Evolutionary conservation across 1,284 basidiomycete species (phyloP).

Genomic region (Filobasidium uniguttulatum): DNA sequence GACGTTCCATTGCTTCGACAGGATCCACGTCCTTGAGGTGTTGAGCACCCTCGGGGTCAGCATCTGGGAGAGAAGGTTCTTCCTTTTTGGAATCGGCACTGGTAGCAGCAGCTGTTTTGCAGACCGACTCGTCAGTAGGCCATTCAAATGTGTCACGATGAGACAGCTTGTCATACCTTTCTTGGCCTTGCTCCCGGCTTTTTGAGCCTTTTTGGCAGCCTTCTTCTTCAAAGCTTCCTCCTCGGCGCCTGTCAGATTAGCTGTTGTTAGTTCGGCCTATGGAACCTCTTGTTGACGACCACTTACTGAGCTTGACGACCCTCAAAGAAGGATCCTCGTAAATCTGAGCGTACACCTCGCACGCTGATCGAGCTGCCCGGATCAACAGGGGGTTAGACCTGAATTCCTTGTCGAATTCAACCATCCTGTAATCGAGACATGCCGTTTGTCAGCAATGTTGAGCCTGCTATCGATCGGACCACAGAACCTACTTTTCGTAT

Average conservation of each 20-base stretch:
- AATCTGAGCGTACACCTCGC: conserved; percentile 61
- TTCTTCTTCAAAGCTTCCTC: conserved; percentile 45
- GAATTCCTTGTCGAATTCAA: conserved; percentile 70
- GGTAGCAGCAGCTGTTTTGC: conserved; percentile 33
- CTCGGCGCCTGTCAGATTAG: conserved; percentile 22
- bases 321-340: conserved; percentile 59
- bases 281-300: background rate
- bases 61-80: conserved; percentile 48
- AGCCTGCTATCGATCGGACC: background rate
- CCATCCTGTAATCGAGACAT: conserved; percentile 54
- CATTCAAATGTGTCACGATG: conserved; percentile 13
- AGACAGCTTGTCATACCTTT: conserved; percentile 38
- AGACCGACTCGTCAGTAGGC: too few relatives aligned
- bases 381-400: conserved; percentile 63
- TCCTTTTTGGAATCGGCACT: conserved; percentile 57
- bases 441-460: too few relatives aligned
- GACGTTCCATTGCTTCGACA: conserved; percentile 60
- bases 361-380: conserved; percentile 55
- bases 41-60: conserved; percentile 69
- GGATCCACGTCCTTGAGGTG: conserved; percentile 53
- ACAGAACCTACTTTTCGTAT: conserved; percentile 54
- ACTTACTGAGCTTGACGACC: conserved; percentile 26
- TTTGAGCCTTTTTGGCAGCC: conserved; percentile 72
- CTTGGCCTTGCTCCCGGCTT: conserved; percentile 76
- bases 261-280: background rate